Evolutionary conservation across 2,329 filamentous ascomycete species (phyloP).

Genomic region (Fonsecaea pugnacius): DNA sequence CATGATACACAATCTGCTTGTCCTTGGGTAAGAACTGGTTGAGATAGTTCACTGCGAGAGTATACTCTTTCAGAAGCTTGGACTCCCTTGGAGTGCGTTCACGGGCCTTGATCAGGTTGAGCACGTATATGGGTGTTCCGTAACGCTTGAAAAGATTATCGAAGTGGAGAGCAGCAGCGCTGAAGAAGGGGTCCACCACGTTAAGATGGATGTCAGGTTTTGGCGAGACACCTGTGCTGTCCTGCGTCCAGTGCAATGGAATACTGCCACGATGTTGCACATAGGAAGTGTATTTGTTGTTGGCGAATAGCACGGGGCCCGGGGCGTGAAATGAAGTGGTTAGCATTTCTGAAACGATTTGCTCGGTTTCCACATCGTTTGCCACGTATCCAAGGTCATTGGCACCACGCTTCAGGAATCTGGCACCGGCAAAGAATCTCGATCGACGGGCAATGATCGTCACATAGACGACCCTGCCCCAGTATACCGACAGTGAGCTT

Average conservation of each 20-base stretch:
- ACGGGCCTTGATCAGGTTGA: constrained; percentile 88
- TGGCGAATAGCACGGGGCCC: constrained; percentile 81
- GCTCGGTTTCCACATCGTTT: constrained; percentile 98
- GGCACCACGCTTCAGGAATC: constrained; percentile 90
- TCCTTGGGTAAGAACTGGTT: constrained; percentile 87
- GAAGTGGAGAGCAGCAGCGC: constrained; percentile 89
- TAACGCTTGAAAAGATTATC: constrained; percentile 93
- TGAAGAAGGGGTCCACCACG: constrained; percentile 94
- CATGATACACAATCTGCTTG: constrained; percentile 88
- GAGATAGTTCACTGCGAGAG: constrained; percentile 83
- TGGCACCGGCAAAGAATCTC: constrained; percentile 88
- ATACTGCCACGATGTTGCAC: constrained; percentile 97
- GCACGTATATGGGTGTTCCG: constrained; percentile 84
- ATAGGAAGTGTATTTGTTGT: constrained; percentile 91
- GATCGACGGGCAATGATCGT: constrained; percentile 92
- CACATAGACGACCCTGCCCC: constrained; percentile 82
- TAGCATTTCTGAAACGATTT: constrained; percentile 92
- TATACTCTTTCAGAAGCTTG: constrained; percentile 85
- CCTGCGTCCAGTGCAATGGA: constrained; percentile 95
- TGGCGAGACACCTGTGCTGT: constrained; percentile 90
- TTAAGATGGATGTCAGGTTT: constrained; percentile 97
- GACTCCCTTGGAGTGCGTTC: constrained; percentile 90
- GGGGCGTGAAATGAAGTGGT: constrained; percentile 96
- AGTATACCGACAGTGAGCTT: constrained; percentile 78
- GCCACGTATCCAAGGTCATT: constrained; percentile 96